Evolutionary conservation across 306 rosid species (phyloP).

Genomic region (Senna siamea): DNA sequence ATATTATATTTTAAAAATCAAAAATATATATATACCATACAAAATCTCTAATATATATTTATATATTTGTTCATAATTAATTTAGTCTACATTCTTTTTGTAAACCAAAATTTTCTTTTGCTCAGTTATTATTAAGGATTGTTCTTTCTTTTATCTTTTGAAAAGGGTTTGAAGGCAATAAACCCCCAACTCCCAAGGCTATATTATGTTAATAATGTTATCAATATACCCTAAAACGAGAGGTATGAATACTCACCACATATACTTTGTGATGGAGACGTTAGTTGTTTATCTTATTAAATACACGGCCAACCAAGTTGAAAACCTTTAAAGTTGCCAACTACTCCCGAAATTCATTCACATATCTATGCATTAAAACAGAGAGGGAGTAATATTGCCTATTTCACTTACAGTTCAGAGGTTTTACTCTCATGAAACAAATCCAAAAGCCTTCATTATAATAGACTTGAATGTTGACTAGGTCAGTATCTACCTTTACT

Average conservation of each 20-base stretch:
- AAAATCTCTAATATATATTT: too few relatives aligned
- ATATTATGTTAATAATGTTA: too few relatives aligned
- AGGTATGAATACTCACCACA: not conserved
- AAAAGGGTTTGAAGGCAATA: too few relatives aligned
- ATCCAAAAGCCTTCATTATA: not conserved
- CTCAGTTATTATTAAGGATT: too few relatives aligned
- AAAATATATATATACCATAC: too few relatives aligned
- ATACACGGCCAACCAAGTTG: not conserved
- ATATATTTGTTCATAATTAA: too few relatives aligned
- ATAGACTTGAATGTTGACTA: not conserved
- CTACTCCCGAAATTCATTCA: not conserved
- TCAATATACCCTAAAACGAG: not conserved
- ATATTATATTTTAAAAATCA: too few relatives aligned
- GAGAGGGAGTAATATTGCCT: not conserved
- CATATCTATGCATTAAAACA: not conserved
- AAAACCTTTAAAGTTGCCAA: slow-evolving; percentile 6
- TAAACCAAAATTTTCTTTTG: too few relatives aligned
- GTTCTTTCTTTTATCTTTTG: too few relatives aligned
- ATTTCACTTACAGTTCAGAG: not conserved
- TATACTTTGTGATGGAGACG: too few relatives aligned
- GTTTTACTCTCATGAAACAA: not conserved
- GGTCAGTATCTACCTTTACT: not conserved
- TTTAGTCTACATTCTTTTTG: too few relatives aligned
- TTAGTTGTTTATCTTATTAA: not conserved
- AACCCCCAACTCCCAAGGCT: too few relatives aligned